Conservation (phyloP, 352 stramenopile genomes). For the Plasmopara halstedii region DNA sequence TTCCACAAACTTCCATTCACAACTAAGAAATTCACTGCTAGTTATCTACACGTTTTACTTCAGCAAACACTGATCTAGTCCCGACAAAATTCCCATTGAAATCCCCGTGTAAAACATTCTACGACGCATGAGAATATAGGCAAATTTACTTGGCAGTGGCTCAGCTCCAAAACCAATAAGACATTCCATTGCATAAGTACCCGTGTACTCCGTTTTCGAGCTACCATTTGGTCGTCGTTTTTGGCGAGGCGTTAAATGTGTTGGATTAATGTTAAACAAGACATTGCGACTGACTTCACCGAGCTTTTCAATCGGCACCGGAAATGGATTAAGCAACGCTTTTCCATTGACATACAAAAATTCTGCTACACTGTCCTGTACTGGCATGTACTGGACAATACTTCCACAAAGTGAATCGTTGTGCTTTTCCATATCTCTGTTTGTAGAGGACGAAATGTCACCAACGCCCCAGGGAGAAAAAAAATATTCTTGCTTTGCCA, state of each 20-base stretch:
- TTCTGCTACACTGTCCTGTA: constrained; percentile 23
- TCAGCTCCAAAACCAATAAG: not conserved
- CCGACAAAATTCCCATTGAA: no score
- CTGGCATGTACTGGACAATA: constrained; percentile 27
- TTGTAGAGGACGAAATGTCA: constrained; percentile 23
- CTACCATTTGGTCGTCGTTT: not conserved
- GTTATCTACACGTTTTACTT: no score
- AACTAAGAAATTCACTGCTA: no score
- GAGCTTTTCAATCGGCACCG: no score
- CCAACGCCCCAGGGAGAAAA: constrained; percentile 43
- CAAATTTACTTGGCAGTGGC: not conserved
- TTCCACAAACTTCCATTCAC: no score
- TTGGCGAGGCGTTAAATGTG: not conserved
- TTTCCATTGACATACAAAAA: constrained; percentile 55
- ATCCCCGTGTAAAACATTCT: not conserved
- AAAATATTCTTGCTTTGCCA: constrained; percentile 38
- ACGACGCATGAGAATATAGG: not conserved
- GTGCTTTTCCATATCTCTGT: no score
- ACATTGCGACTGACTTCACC: not conserved
- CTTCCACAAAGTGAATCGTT: constrained; percentile 36
- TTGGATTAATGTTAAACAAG: not conserved
- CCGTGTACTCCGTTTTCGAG: not conserved
- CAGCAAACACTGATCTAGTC: no score
- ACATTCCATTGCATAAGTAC: not conserved
- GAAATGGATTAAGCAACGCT: no score